phyloP scores from a whole-genome alignment of 1,139 yeast genomes.

The Pichia sp. region DNA sequence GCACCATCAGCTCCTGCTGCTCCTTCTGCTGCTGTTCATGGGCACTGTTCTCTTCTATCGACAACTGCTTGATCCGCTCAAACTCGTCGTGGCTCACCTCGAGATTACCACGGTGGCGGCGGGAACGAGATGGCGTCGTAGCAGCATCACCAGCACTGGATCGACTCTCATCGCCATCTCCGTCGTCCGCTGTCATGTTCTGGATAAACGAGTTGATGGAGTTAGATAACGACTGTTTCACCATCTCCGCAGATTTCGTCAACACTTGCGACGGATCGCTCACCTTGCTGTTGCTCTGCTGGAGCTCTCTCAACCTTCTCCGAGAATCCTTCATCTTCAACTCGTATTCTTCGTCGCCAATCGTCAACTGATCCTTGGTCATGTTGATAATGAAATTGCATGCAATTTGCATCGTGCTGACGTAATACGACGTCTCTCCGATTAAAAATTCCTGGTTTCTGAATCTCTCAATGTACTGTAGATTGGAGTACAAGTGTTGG shows the following conservation, averaged over 20 bases:
- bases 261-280: slow-evolving; percentile 47
- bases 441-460: slow-evolving; percentile 70
- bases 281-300: slow-evolving; percentile 21
- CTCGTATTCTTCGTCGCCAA: slow-evolving; percentile 55
- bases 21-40: slow-evolving; percentile 26
- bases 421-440: slow-evolving; percentile 88
- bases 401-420: slow-evolving; percentile 87
- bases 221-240: slow-evolving; percentile 39
- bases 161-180: background rate
- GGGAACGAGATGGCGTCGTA: too few relatives aligned
- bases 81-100: slow-evolving; percentile 22
- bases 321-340: slow-evolving; percentile 43
- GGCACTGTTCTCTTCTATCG: slow-evolving; percentile 29
- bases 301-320: slow-evolving; percentile 22
- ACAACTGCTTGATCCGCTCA: slow-evolving; percentile 29
- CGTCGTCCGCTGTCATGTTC: slow-evolving; percentile 7
- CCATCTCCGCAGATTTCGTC: slow-evolving; percentile 52
- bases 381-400: slow-evolving; percentile 69
- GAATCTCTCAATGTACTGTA: slow-evolving; percentile 82
- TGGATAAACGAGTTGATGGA: slow-evolving; percentile 17
- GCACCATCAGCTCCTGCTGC: slow-evolving; percentile 41
- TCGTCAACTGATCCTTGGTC: slow-evolving; percentile 56
- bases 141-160: too few relatives aligned
- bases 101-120: background rate
- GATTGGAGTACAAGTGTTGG: slow-evolving; percentile 64